These are phyloP conservation scores for Tanacetum coccineum DNA, from an alignment of 129 eudicot species.

Conservation along the genomic window DNA sequence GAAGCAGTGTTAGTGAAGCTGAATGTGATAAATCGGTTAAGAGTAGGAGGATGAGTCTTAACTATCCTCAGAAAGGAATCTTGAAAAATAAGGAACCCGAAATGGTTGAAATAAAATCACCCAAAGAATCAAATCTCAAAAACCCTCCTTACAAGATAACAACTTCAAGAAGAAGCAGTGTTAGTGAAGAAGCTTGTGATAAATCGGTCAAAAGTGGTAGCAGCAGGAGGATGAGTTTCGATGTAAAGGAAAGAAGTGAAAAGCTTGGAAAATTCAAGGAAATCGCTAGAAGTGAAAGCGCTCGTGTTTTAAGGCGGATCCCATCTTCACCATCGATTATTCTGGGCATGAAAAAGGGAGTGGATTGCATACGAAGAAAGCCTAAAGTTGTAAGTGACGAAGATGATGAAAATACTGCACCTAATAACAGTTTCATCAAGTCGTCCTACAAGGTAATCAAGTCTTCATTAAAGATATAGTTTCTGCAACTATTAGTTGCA, in stretches of 20 bases:
- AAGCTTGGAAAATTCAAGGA: conserved; percentile 47
- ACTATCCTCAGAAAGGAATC: conserved; percentile 43
- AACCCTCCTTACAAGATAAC: conserved; percentile 51
- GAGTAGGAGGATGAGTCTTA: conserved; percentile 36
- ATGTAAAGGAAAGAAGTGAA: conserved; percentile 35
- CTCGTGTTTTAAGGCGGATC: conserved; percentile 60
- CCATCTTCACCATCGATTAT: conserved; percentile 94
- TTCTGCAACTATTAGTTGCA: conserved; percentile 26
- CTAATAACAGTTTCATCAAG: conserved; percentile 41
- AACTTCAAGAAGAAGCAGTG: conserved; percentile 24
- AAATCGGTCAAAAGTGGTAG: conserved; percentile 21
- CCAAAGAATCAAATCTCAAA: background rate
- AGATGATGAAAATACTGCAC: conserved; percentile 35
- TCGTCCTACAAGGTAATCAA: conserved; percentile 71
- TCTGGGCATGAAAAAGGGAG: conserved; percentile 87
- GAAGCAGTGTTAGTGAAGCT: conserved; percentile 26
- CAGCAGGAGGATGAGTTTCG: conserved; percentile 35
- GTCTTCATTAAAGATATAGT: conserved; percentile 65
- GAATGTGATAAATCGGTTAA: conserved; percentile 22
- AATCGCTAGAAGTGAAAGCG: conserved; percentile 68
- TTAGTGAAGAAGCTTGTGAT: conserved; percentile 24
- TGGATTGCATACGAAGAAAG: conserved; percentile 80
- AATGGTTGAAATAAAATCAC: conserved; percentile 4
- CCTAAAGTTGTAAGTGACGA: conserved; percentile 61
- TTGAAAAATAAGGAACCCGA: conserved; percentile 17